Evolutionary conservation across 371 early-diverging fungal genomes (phyloP).

Genomic region (Lichtheimia ramosa): DNA sequence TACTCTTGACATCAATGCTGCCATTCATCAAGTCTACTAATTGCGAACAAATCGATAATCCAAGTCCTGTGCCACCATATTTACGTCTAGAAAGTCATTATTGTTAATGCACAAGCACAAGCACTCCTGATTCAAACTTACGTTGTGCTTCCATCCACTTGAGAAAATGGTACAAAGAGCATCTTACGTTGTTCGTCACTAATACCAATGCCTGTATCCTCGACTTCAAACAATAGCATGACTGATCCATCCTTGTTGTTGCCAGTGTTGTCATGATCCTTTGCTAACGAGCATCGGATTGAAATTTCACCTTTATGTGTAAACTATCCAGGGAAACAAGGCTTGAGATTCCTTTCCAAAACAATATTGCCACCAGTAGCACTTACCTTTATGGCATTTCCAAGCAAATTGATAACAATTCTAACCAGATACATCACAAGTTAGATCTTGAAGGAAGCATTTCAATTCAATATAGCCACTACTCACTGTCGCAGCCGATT

Average conservation of each 20-base stretch:
- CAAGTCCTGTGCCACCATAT: constrained; percentile 67
- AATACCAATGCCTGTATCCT: constrained; percentile 58
- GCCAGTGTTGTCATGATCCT: constrained; percentile 2
- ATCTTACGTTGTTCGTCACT: constrained; percentile 57
- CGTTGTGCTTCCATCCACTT: constrained; percentile 61
- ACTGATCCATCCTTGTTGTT: constrained; percentile 13
- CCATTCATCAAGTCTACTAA: constrained; percentile 60
- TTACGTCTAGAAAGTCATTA: constrained; percentile 32
- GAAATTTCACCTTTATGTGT: constrained; percentile 57
- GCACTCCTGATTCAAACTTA: constrained; percentile 10
- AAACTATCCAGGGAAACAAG: constrained; percentile 29
- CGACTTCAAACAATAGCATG: constrained; percentile 34
- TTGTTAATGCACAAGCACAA: not conserved
- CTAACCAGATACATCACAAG: constrained; percentile 6
- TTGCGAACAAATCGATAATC: constrained; percentile 59
- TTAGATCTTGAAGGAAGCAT: not conserved
- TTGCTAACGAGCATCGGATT: constrained; percentile 37
- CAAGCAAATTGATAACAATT: constrained; percentile 39
- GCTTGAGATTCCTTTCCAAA: no score
- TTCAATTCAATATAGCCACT: no score
- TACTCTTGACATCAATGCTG: constrained; percentile 50
- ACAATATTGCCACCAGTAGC: no score
- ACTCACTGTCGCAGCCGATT: constrained; percentile 43
- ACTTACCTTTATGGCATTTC: constrained; percentile 40
- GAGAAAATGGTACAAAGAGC: constrained; percentile 59